These are phyloP conservation scores for Cutaneotrichosporon sp. DNA, from an alignment of 1,284 basidiomycete species.

Conservation along the genomic window DNA sequence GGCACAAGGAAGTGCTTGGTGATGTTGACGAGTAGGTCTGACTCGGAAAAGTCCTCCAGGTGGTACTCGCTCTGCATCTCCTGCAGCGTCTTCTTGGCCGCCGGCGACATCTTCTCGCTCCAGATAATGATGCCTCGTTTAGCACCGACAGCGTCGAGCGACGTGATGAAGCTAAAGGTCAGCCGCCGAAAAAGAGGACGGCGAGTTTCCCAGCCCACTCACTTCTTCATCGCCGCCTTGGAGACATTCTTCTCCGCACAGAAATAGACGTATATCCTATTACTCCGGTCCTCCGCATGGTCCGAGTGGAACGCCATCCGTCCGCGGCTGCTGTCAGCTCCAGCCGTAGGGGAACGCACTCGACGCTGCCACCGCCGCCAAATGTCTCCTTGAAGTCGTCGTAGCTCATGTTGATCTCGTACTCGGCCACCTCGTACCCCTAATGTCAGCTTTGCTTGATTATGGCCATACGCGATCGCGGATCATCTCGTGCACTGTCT, in stretches of 20 bases:
- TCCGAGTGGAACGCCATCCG: conserved; percentile 84
- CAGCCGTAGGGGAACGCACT: conserved; percentile 26
- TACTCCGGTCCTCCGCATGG: conserved; percentile 60
- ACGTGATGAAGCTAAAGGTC: conserved; percentile 71
- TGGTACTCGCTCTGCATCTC: conserved; percentile 80
- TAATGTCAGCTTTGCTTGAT: conserved; percentile 16
- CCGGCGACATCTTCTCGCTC: conserved; percentile 91
- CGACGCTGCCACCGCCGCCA: conserved; percentile 39
- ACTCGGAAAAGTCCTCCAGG: conserved; percentile 94
- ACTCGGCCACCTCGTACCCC: conserved; percentile 48
- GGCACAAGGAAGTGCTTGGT: conserved; percentile 94
- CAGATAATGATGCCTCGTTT: conserved; percentile 91
- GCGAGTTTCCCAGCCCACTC: no score
- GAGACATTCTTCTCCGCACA: conserved; percentile 87
- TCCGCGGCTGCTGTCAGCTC: conserved; percentile 59
- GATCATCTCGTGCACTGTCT: conserved; percentile 94
- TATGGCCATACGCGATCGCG: conserved; percentile 62
- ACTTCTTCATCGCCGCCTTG: conserved; percentile 95
- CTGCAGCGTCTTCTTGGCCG: conserved; percentile 90
- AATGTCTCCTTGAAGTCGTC: conserved; percentile 45
- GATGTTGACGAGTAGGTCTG: conserved; percentile 95
- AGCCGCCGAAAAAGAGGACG: no score
- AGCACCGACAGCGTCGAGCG: conserved; percentile 85
- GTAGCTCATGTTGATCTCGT: conserved; percentile 49
- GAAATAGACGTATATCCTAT: conserved; percentile 93